Percentiles rank a stretch among this genome's conserved stretches.
These are phyloP conservation scores for Acacia pycnantha DNA, from an alignment of 331 rosid genomes.

Conservation along the genomic window DNA sequence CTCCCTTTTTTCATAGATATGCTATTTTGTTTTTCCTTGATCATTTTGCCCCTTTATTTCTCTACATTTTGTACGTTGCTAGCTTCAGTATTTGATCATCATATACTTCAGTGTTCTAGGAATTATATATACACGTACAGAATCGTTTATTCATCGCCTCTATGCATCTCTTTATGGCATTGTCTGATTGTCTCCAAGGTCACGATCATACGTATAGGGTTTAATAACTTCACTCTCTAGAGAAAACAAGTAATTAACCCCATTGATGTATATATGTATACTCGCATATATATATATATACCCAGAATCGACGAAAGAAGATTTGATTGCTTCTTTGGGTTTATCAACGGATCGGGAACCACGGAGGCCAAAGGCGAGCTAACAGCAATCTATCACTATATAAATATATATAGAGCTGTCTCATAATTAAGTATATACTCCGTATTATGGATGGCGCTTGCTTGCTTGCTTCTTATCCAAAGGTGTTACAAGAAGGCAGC, in stretches of 20 bases:
- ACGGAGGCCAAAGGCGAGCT: background rate
- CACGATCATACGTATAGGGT: background rate
- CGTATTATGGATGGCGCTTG: no score
- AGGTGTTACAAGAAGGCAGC: no score
- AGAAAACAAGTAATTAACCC: background rate
- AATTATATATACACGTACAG: background rate
- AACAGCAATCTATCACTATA: background rate
- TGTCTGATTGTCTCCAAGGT: background rate
- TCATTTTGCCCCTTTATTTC: background rate
- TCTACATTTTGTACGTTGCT: conserved; percentile 7
- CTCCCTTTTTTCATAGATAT: conserved; percentile 47
- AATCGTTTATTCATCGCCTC: background rate
- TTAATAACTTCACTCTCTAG: background rate
- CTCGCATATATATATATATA: background rate
- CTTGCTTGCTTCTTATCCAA: no score
- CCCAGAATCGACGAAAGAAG: background rate
- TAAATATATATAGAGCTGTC: background rate
- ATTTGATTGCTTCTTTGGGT: background rate
- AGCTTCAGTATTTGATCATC: background rate
- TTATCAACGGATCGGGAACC: background rate
- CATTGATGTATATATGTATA: background rate
- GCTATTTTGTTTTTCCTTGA: background rate
- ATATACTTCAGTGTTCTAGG: background rate
- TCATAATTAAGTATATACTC: no score
- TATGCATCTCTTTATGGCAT: background rate